Base-by-base conservation (phyloP, 2,329 filamentous ascomycete species). In the Fusarium compactum region DNA sequence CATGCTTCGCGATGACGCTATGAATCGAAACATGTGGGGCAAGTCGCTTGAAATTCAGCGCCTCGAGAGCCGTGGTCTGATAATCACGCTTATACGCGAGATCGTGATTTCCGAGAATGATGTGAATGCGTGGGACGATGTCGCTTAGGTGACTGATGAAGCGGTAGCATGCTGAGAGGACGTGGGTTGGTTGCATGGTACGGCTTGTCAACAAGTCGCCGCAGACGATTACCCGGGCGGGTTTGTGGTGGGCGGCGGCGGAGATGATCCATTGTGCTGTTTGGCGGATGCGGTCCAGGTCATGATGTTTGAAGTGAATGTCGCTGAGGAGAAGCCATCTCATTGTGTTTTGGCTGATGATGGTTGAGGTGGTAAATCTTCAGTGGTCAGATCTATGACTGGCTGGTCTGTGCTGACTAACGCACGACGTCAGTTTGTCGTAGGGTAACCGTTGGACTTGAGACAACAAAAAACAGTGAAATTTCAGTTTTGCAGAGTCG, bases 51-150 rank as follows among this genome's bases (percentile, higher is more conserved):
- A 74, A 65, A 11, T 71, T 68, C 15, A 75, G 47, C 9, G 57
- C 69, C 1, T 72, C 44, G 2, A 75, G 70, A 0, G 73, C 73
- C 0, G 69, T 75, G 1, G 67, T 75, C 45, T 72, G 47, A 46
- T 75, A 74, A 40, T 75, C 72, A 16, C 69, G 72, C 53, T 69
- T 67, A 25, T 75, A 74, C 29, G 71, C 61, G 22, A 75, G 72
- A 5, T 75, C 67, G 57, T 75, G 73, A 34, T 75, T 75, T 14
- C 73, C 73, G 11, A 75, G 71, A 8, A 75, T 0, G 45, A 75
- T 60, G 32, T 75, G 59, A 16, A 75, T 22, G 12, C 44, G 60
- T 7, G 71, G 70, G 12, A 73, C 55, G 8, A 43, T 27, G 9
- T 70, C 60, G 47, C 53, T 74, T 27, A 74, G 51, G 8, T 18